A percentile compares a stretch with the other conserved stretches of the same genome.
phyloP scores from a whole-genome alignment of 2,329 filamentous ascomycete genomes.

The Kalmusia sp. region DNA sequence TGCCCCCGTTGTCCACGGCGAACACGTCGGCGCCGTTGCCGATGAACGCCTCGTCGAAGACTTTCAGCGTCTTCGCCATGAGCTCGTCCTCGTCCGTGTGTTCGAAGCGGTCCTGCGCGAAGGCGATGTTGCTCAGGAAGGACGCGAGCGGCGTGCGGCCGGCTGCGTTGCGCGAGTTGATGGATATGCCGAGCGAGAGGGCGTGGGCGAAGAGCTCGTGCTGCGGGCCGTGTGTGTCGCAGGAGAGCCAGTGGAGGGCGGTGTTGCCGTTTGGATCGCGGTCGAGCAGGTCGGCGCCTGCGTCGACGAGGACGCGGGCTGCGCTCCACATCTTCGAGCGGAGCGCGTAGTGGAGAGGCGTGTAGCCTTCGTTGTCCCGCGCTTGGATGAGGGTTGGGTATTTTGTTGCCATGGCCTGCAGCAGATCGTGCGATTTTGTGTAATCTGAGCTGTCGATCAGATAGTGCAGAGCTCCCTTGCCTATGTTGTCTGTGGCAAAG shows the following conservation, averaged over 20 bases:
- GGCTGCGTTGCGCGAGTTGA: background rate
- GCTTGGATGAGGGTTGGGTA: background rate
- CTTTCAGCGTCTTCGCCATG: no score
- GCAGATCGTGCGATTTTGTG: no score
- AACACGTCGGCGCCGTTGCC: background rate
- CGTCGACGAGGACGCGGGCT: background rate
- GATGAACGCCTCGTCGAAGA: no score
- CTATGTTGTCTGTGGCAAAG: background rate
- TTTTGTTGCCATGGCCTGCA: background rate
- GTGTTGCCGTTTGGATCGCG: background rate
- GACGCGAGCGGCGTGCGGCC: background rate
- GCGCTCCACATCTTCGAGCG: background rate
- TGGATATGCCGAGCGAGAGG: background rate
- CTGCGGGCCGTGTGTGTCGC: background rate
- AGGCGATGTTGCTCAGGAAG: no score
- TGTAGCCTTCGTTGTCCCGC: background rate
- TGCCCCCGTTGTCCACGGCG: background rate
- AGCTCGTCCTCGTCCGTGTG: background rate
- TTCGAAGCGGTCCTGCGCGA: no score
- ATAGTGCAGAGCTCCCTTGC: background rate
- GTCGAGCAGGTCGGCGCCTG: background rate
- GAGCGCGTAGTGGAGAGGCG: background rate
- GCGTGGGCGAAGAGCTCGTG: background rate
- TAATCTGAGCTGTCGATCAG: background rate
- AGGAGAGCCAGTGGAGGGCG: background rate